phyloP scores from a whole-genome alignment of 148 eudicot genomes.

The Camellia sinensis region DNA sequence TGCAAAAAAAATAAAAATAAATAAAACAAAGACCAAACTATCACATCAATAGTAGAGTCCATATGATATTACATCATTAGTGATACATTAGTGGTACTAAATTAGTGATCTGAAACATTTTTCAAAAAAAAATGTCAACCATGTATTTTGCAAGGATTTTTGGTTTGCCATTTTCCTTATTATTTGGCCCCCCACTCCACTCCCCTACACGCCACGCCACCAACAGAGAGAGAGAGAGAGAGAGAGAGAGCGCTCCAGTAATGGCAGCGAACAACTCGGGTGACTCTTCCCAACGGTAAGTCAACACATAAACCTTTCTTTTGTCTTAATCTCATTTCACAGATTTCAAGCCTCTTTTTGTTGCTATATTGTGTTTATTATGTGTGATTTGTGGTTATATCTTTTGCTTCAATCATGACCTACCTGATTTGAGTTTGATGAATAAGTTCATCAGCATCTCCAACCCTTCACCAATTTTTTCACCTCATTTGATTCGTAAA shows the following conservation, averaged over 20 bases:
- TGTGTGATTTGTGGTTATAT: background rate
- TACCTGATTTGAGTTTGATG: background rate
- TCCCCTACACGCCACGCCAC: too few species aligned
- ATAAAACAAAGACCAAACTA: too few species aligned
- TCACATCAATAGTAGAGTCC: too few species aligned
- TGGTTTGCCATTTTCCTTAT: too few species aligned
- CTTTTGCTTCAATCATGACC: background rate
- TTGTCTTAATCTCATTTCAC: background rate
- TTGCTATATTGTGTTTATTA: background rate
- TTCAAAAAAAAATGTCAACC: too few species aligned
- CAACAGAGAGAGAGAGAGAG: background rate
- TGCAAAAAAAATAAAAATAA: too few species aligned
- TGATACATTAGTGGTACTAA: too few species aligned
- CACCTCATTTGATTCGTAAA: background rate
- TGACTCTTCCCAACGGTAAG: slow-evolving; percentile 22
- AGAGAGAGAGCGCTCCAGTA: background rate
- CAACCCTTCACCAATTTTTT: too few species aligned
- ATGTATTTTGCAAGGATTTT: too few species aligned
- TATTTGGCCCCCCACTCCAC: too few species aligned
- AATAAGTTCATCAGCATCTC: background rate
- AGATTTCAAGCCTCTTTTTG: background rate
- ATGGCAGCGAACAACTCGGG: slow-evolving; percentile 16
- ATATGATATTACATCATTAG: too few species aligned
- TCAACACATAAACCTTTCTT: background rate
- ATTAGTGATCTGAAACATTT: too few species aligned